Conservation (phyloP, 2,329 filamentous ascomycete genomes). For the Emydomyces testavorans region DNA sequence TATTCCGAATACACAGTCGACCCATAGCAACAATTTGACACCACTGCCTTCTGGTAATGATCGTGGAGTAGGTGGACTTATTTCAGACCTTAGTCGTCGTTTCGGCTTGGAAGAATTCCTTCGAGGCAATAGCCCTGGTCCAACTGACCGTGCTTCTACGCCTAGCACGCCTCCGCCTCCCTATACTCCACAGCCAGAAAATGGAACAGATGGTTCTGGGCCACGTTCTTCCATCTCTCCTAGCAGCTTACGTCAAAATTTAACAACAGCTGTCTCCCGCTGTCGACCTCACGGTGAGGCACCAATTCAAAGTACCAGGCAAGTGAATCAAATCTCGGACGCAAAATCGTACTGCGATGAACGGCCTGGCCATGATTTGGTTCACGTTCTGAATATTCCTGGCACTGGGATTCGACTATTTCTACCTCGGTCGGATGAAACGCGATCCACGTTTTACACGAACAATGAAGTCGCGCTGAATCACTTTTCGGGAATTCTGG, state of each 20-base stretch:
- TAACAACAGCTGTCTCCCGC: constrained; percentile 66
- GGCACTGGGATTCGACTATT: constrained; percentile 65
- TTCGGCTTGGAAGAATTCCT: constrained; percentile 52
- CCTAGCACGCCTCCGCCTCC: constrained; percentile 28
- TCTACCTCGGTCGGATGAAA: constrained; percentile 39
- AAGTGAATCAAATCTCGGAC: constrained; percentile 64
- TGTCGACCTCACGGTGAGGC: constrained; percentile 66
- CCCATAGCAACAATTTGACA: not conserved
- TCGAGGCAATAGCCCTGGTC: constrained; percentile 15
- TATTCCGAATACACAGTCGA: constrained; percentile 25
- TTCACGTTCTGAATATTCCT: constrained; percentile 40
- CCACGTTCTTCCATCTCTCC: constrained; percentile 26
- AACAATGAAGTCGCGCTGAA: constrained; percentile 53
- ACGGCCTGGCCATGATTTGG: constrained; percentile 60
- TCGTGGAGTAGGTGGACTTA: constrained; percentile 46
- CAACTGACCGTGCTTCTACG: not conserved
- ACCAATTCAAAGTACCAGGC: constrained; percentile 59
- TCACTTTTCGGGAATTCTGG: constrained; percentile 56
- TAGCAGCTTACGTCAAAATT: constrained; percentile 37
- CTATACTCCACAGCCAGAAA: constrained; percentile 27
- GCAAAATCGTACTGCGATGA: constrained; percentile 78
- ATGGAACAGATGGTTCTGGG: constrained; percentile 16
- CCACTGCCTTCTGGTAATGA: constrained; percentile 19
- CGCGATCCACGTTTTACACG: constrained; percentile 48
- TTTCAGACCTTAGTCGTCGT: constrained; percentile 56